Evolutionary conservation across 345 rosid genomes (phyloP).

Genomic region (Sisymbrium irio): DNA sequence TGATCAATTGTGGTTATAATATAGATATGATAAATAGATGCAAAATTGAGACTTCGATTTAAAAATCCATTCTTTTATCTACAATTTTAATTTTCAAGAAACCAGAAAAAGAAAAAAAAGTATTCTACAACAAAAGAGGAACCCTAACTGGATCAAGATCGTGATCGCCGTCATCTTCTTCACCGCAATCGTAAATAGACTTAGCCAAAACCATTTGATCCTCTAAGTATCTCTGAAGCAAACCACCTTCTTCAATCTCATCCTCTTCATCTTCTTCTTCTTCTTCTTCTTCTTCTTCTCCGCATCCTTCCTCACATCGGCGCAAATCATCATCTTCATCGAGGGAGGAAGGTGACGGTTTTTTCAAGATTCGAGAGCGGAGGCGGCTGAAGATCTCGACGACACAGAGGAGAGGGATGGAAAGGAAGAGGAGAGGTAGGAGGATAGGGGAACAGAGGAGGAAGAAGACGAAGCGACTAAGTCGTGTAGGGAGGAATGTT

Average conservation of each 20-base stretch:
- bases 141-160: constrained; percentile 27
- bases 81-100: neutral
- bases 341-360: neutral
- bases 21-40: neutral
- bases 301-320: constrained; percentile 54
- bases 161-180: constrained; percentile 22
- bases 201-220: constrained; percentile 58
- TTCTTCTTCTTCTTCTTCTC: constrained; percentile 19
- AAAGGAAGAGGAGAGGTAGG: constrained; percentile 48
- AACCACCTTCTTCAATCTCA: constrained; percentile 36
- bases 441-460: constrained; percentile 60
- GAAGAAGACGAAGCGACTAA: constrained; percentile 47
- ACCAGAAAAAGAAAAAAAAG: neutral
- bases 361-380: constrained; percentile 21
- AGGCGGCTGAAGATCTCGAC: constrained; percentile 46
- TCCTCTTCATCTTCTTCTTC: neutral
- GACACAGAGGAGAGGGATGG: constrained; percentile 53
- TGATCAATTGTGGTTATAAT: neutral
- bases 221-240: constrained; percentile 64
- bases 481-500: constrained; percentile 44
- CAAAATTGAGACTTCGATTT: neutral
- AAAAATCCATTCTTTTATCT: neutral
- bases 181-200: constrained; percentile 52
- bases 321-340: constrained; percentile 39
- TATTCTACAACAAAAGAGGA: constrained; percentile 45